Percentiles rank a stretch among this genome's conserved stretches.
Conservation (phyloP, 495 filamentous ascomycete genomes). For the Neurospora sp. region DNA sequence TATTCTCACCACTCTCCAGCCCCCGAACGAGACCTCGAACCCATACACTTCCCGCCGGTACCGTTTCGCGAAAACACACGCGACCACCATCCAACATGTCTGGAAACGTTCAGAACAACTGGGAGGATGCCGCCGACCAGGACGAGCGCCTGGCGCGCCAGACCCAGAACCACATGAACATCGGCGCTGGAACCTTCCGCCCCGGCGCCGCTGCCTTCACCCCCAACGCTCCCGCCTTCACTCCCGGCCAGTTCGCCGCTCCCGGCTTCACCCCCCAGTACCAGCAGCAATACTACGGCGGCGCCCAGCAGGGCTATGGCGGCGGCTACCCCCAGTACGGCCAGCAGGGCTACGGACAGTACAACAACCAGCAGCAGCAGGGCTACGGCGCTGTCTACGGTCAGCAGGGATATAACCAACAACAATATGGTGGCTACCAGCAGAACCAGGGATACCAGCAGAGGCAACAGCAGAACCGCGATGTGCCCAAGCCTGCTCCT, state of each 20-base stretch:
- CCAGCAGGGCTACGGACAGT: constrained; percentile 44
- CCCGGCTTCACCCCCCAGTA: constrained; percentile 37
- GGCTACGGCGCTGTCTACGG: constrained; percentile 40
- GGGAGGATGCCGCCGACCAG: constrained; percentile 91
- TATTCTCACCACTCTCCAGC: not conserved
- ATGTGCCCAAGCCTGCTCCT: constrained; percentile 43
- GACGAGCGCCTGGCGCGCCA: constrained; percentile 77
- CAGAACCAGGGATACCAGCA: constrained; percentile 47
- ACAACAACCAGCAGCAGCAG: constrained; percentile 31
- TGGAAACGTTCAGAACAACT: constrained; percentile 62
- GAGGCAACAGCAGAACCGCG: constrained; percentile 45
- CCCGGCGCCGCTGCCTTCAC: constrained; percentile 74
- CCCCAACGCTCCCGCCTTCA: constrained; percentile 65
- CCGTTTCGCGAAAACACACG: not conserved
- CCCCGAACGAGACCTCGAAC: not conserved
- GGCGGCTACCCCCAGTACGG: constrained; percentile 46
- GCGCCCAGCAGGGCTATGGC: constrained; percentile 30
- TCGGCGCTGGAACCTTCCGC: constrained; percentile 54
- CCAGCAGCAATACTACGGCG: constrained; percentile 37
- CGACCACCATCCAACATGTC: constrained; percentile 53
- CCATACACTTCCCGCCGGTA: constrained; percentile 1
- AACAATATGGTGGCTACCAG: constrained; percentile 25
- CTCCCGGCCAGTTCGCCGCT: constrained; percentile 60
- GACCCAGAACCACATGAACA: constrained; percentile 63
- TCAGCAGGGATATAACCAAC: constrained; percentile 42